Conservation (phyloP, 495 filamentous ascomycete species). For the Tuber aestivum region DNA sequence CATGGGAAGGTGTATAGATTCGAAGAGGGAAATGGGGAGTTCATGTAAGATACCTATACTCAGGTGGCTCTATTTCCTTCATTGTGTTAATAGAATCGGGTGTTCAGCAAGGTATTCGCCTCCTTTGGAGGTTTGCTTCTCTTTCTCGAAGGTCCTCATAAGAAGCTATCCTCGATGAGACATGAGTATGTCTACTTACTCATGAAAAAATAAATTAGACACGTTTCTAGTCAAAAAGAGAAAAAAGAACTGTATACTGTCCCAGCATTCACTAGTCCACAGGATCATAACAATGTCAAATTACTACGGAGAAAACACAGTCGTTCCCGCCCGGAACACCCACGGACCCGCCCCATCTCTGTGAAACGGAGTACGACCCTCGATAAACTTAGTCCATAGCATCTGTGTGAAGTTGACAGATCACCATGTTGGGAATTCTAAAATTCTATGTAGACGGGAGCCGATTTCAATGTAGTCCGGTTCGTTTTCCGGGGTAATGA, state of each 20-base stretch:
- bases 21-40: constrained; percentile 75
- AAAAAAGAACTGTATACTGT: background rate
- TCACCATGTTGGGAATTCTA: constrained; percentile 62
- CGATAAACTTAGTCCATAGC: background rate
- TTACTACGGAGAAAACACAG: background rate
- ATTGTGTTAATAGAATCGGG: background rate
- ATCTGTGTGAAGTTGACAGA: background rate
- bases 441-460: constrained; percentile 65
- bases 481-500: constrained; percentile 77
- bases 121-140: constrained; percentile 89
- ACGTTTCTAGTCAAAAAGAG: background rate
- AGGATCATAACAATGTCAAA: background rate
- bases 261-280: background rate
- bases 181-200: constrained; percentile 93
- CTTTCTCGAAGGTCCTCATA: constrained; percentile 86
- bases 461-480: constrained; percentile 71
- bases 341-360: background rate
- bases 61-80: background rate
- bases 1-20: constrained; percentile 97
- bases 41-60: constrained; percentile 60
- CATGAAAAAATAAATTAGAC: constrained; percentile 66
- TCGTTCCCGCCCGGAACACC: background rate
- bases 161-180: constrained; percentile 81
- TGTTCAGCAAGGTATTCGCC: constrained; percentile 73
- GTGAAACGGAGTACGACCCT: background rate